A percentile compares a stretch with the other conserved stretches of the same genome.
Conservation (phyloP, 306 rosid species). For the Quercus agrifolia region DNA sequence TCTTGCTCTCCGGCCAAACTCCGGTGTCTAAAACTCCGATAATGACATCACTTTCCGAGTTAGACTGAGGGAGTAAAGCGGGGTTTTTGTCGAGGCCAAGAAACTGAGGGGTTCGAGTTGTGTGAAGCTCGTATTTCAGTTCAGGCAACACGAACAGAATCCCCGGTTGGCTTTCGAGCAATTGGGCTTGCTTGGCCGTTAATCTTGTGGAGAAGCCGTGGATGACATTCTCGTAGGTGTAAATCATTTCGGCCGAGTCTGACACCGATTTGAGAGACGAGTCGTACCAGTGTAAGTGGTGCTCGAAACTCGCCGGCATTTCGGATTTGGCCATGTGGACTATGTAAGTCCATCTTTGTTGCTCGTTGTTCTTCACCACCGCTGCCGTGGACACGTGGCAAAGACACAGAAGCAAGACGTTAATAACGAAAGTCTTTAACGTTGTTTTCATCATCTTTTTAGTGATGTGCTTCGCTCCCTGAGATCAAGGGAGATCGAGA, state of each 20-base stretch:
- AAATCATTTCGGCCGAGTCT: conserved; percentile 57
- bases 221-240: conserved; percentile 58
- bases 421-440: not conserved
- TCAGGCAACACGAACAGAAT: conserved; percentile 59
- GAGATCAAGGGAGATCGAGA: not conserved
- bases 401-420: conserved; percentile 14
- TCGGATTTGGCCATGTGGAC: conserved; percentile 57
- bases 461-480: not conserved
- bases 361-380: not conserved
- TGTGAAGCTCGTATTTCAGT: conserved; percentile 54
- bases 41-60: conserved; percentile 34
- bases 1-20: conserved; percentile 87
- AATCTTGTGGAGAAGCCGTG: conserved; percentile 73
- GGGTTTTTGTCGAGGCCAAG: conserved; percentile 55
- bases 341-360: conserved; percentile 49
- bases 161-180: conserved; percentile 40
- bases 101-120: conserved; percentile 76
- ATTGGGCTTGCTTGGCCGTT: conserved; percentile 43
- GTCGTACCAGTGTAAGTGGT: conserved; percentile 65
- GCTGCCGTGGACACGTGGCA: conserved; percentile 29
- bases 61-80: conserved; percentile 22
- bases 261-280: conserved; percentile 56
- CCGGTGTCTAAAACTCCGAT: conserved; percentile 74
- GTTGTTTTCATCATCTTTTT: conserved; percentile 4
- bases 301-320: conserved; percentile 59